phyloP scores from a whole-genome alignment of 768 basidiomycete species.

The Rhizopogon vesiculosus region DNA sequence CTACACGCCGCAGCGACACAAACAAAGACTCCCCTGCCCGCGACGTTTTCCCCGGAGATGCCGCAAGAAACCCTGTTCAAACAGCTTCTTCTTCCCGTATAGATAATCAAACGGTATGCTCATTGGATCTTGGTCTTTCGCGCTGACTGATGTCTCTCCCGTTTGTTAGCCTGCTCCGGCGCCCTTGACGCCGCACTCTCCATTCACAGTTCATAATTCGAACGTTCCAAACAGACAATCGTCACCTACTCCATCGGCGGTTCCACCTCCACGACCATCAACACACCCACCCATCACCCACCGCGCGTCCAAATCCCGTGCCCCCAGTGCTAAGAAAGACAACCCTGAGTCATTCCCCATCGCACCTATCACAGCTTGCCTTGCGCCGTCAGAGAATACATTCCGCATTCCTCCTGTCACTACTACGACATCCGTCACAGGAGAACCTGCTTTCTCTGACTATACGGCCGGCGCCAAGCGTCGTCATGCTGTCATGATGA shows the following conservation, averaged over 20 bases:
- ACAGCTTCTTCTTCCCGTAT: slow-evolving; percentile 10
- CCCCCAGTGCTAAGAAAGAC: slow-evolving; percentile 23
- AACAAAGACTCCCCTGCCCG: slow-evolving; percentile 15
- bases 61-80: slow-evolving; percentile 15
- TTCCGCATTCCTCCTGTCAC: slow-evolving; percentile 21
- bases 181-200: slow-evolving; percentile 30
- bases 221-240: slow-evolving; percentile 13
- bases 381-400: slow-evolving; percentile 24
- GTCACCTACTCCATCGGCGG: slow-evolving; percentile 22
- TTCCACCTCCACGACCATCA: slow-evolving; percentile 10
- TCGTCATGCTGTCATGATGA: slow-evolving; percentile 76
- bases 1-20: slow-evolving; percentile 9
- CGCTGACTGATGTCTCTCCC: slow-evolving; percentile 5
- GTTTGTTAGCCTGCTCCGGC: slow-evolving; percentile 11
- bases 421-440: slow-evolving; percentile 24
- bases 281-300: slow-evolving; percentile 8
- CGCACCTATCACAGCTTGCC: slow-evolving; percentile 16
- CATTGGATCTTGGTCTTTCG: background rate
- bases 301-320: slow-evolving; percentile 27
- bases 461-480: slow-evolving; percentile 63
- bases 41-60: slow-evolving; percentile 11
- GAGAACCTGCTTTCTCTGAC: slow-evolving; percentile 18
- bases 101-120: slow-evolving; percentile 27
- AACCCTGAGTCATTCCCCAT: slow-evolving; percentile 13
- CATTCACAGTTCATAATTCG: slow-evolving; percentile 15